Evolutionary conservation across 768 basidiomycete genomes (phyloP).

Genomic region (Porphyrellus cyaneotinctus): DNA sequence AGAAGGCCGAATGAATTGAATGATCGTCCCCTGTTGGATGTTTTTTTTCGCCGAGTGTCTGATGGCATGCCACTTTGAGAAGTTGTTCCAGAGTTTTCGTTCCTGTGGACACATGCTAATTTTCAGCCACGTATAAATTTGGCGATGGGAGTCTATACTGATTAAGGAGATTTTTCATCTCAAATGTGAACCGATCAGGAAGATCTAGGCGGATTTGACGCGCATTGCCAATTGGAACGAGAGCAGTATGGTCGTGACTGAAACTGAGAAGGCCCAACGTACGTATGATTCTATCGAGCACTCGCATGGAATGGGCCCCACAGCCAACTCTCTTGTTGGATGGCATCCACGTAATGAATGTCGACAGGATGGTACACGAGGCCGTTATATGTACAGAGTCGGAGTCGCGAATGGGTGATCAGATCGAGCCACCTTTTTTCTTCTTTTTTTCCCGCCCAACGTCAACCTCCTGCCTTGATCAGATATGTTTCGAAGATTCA

Average conservation of each 20-base stretch:
- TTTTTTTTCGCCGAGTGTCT: not conserved
- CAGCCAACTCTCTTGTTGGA: not conserved
- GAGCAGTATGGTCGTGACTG: not conserved
- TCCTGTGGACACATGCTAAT: not conserved
- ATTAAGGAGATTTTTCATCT: constrained; percentile 17
- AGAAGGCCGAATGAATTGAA: not conserved
- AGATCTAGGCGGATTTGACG: constrained; percentile 2
- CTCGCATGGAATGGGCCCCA: not conserved
- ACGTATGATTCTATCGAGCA: not conserved
- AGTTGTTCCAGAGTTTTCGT: not conserved
- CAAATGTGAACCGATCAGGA: constrained; percentile 10
- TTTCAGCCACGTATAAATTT: not conserved
- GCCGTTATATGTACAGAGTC: not conserved
- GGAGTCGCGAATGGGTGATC: not conserved
- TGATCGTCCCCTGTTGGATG: not conserved
- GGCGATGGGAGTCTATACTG: constrained; percentile 1
- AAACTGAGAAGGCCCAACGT: not conserved
- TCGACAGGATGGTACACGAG: constrained; percentile 1
- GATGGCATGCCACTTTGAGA: not conserved
- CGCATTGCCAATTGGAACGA: constrained; percentile 2
- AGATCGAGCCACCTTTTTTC: not conserved
- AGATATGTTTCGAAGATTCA: not conserved
- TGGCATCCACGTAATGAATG: constrained; percentile 13
- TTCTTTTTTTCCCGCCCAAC: not conserved
- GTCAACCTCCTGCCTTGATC: not conserved